Evolutionary conservation across 371 early-diverging fungal species (phyloP).

Genomic region (Saksenaea vasiformis): DNA sequence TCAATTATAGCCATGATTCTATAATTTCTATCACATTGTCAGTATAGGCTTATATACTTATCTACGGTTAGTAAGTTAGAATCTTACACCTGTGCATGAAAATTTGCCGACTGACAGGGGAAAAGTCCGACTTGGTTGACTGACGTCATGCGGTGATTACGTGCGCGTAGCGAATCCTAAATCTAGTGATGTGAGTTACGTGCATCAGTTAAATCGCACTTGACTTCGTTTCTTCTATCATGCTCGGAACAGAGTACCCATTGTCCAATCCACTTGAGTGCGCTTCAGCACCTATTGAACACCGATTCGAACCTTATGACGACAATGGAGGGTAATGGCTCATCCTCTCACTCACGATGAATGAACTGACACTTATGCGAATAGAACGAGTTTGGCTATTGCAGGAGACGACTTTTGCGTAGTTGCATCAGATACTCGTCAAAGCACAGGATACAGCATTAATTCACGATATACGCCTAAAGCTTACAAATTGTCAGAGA

Average conservation of each 20-base stretch:
- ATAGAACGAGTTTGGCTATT: slow-evolving; percentile 92
- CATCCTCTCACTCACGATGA: neutral
- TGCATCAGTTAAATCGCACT: neutral
- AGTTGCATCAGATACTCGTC: slow-evolving; percentile 97
- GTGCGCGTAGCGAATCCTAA: no score
- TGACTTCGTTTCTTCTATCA: neutral
- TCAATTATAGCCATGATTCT: no score
- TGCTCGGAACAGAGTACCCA: slow-evolving; percentile 26
- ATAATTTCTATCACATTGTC: no score
- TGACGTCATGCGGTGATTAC: no score
- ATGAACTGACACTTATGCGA: neutral
- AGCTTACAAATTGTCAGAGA: slow-evolving; percentile 88
- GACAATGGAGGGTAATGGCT: slow-evolving; percentile 73
- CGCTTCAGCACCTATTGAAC: slow-evolving; percentile 55
- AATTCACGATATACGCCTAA: slow-evolving; percentile 95
- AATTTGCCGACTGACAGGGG: no score
- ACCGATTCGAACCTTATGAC: slow-evolving; percentile 79
- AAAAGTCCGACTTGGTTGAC: no score
- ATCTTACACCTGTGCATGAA: no score
- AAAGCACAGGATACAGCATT: slow-evolving; percentile 95
- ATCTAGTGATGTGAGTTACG: no score
- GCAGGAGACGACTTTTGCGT: slow-evolving; percentile 95
- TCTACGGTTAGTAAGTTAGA: no score
- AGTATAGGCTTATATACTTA: no score
- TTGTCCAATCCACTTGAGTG: slow-evolving; percentile 35